phyloP scores from a whole-genome alignment of 106 monocot genomes.

The Phalaenopsis aphrodite region DNA sequence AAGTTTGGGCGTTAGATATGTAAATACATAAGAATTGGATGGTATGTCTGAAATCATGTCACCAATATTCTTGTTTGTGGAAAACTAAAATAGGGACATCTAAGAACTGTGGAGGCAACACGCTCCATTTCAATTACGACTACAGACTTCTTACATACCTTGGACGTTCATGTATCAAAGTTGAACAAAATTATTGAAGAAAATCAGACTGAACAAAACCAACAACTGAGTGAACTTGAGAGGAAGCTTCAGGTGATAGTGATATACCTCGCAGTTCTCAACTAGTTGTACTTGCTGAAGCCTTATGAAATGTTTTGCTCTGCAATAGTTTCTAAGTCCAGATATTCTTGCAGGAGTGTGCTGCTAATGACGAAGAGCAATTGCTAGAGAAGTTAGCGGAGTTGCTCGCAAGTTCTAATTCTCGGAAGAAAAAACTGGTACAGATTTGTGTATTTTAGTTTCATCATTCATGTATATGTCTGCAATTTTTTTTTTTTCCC shows the following conservation, averaged over 20 bases:
- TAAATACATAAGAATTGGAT: too few species aligned
- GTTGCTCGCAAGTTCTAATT: constrained; percentile 68
- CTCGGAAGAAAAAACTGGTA: constrained; percentile 75
- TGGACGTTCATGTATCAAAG: constrained; percentile 57
- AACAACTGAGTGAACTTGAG: constrained; percentile 65
- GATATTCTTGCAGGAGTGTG: constrained; percentile 49
- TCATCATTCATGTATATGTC: not conserved
- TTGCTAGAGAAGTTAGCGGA: constrained; percentile 64
- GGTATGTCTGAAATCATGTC: not conserved
- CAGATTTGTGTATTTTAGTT: not conserved
- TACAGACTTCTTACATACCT: constrained; percentile 53
- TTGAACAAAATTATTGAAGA: constrained; percentile 61
- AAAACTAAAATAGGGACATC: constrained; percentile 47
- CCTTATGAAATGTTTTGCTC: not conserved
- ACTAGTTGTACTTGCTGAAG: not conserved
- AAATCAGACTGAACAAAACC: constrained; percentile 49
- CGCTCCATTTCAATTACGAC: constrained; percentile 65
- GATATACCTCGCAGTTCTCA: not conserved
- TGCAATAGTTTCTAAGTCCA: not conserved
- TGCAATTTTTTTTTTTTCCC: not conserved
- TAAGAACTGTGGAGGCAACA: constrained; percentile 53
- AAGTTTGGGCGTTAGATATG: too few species aligned
- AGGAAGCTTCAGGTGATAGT: constrained; percentile 68
- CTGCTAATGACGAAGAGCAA: constrained; percentile 72
- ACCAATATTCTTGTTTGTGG: not conserved